A percentile compares a stretch with the other conserved stretches of the same genome.
phyloP scores from a whole-genome alignment of 345 rosid species.

The Euphorbia pulcherrima region DNA sequence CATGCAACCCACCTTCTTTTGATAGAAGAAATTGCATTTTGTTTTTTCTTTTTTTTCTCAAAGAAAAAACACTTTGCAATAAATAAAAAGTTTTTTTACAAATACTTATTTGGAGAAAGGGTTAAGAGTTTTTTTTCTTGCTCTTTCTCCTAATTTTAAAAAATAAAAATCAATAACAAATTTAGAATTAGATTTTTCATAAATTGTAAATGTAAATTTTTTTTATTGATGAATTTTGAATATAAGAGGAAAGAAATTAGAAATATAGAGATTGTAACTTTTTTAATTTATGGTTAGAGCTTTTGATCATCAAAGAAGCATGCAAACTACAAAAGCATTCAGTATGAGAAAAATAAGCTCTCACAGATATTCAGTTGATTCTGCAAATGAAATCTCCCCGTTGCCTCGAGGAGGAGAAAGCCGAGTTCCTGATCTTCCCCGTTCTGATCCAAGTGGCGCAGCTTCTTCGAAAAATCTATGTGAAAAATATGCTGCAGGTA shows the following conservation, averaged over 20 bases:
- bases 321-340: conserved; percentile 45
- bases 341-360: conserved; percentile 35
- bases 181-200: neutral
- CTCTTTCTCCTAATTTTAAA: conserved; percentile 2
- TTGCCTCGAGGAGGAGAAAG: conserved; percentile 15
- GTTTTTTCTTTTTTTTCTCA: neutral
- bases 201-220: neutral
- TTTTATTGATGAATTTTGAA: conserved; percentile 2
- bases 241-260: neutral
- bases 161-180: neutral
- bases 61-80: neutral
- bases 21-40: neutral
- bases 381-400: neutral
- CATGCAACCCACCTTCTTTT: conserved; percentile 31
- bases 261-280: neutral
- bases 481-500: conserved; percentile 34
- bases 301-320: conserved; percentile 46
- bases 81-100: neutral
- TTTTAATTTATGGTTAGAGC: conserved; percentile 57
- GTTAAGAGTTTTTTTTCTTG: neutral
- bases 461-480: conserved; percentile 18
- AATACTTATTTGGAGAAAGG: neutral
- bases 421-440: conserved; percentile 27
- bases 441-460: conserved; percentile 7
- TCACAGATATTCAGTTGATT: conserved; percentile 15